These are phyloP conservation scores for Gossypium davidsonii DNA, from an alignment of 441 rosid genomes.

Conservation along the genomic window DNA sequence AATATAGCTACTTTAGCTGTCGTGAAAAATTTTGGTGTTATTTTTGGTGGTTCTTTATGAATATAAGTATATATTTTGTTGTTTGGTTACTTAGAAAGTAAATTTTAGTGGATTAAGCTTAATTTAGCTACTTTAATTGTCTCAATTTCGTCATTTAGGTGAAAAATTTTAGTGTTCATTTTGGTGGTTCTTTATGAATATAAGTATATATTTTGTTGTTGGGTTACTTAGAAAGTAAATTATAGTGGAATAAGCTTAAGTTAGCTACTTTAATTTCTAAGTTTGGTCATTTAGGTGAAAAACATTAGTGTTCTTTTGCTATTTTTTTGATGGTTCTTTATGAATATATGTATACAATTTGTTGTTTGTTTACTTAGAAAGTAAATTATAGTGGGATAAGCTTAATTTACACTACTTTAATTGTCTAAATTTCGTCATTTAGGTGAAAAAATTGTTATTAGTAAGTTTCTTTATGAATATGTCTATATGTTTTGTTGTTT, in stretches of 20 bases:
- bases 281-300: not conserved
- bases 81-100: too few relatives aligned
- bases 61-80: too few relatives aligned
- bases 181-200: too few relatives aligned
- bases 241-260: not conserved
- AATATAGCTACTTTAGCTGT: not conserved
- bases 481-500: too few relatives aligned
- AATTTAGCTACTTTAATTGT: not conserved
- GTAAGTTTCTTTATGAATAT: not conserved
- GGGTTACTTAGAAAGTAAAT: not conserved
- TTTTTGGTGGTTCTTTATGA: not conserved
- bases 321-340: too few relatives aligned
- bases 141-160: not conserved
- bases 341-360: not conserved
- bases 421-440: not conserved
- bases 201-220: not conserved
- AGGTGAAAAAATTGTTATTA: not conserved
- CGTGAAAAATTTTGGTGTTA: not conserved
- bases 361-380: conserved; percentile 2
- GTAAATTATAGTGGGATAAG: not conserved
- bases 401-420: not conserved
- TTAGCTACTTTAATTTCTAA: not conserved
- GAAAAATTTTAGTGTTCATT: not conserved
- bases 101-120: too few relatives aligned
- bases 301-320: not conserved